A percentile compares a stretch with the other conserved stretches of the same genome.
Evolutionary conservation across 805 yeast species (phyloP).

Genomic region (Ascoidea asiatica): DNA sequence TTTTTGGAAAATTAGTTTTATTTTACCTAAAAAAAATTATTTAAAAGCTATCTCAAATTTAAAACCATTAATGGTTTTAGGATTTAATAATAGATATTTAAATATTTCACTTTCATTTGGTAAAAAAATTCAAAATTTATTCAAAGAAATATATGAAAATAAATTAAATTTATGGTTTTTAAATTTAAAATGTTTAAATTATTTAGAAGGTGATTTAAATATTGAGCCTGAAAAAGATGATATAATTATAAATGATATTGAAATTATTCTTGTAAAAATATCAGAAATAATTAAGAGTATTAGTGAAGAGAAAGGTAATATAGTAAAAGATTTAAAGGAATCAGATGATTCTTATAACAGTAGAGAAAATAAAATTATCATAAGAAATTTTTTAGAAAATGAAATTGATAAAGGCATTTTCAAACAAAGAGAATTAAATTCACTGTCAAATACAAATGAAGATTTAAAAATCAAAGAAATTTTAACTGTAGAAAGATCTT

Average conservation of each 20-base stretch:
- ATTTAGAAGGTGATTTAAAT: slow-evolving; percentile 21
- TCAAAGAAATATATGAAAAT: slow-evolving; percentile 15
- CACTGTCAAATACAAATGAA: not conserved
- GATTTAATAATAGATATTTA: slow-evolving; percentile 22
- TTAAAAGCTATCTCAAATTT: slow-evolving; percentile 12
- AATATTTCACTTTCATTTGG: slow-evolving; percentile 19
- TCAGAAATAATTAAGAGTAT: slow-evolving; percentile 4
- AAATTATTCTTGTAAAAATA: slow-evolving; percentile 12
- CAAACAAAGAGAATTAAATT: too few species aligned
- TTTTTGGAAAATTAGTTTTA: slow-evolving; percentile 8
- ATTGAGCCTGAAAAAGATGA: slow-evolving; percentile 33
- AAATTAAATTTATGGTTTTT: slow-evolving; percentile 11
- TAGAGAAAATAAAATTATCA: not conserved
- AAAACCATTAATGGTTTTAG: slow-evolving; percentile 15
- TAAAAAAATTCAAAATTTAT: slow-evolving; percentile 13
- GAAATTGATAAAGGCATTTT: not conserved
- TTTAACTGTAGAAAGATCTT: not conserved
- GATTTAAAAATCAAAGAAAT: not conserved
- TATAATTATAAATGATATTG: slow-evolving; percentile 18
- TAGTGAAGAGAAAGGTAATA: not conserved
- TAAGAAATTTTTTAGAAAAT: not conserved
- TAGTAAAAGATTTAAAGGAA: not conserved
- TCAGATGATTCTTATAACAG: not conserved
- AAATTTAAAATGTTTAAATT: not conserved
- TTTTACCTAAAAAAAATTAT: slow-evolving; percentile 22